Conservation (phyloP, 1,284 basidiomycete species). For the Fomitopsis pinicola region DNA sequence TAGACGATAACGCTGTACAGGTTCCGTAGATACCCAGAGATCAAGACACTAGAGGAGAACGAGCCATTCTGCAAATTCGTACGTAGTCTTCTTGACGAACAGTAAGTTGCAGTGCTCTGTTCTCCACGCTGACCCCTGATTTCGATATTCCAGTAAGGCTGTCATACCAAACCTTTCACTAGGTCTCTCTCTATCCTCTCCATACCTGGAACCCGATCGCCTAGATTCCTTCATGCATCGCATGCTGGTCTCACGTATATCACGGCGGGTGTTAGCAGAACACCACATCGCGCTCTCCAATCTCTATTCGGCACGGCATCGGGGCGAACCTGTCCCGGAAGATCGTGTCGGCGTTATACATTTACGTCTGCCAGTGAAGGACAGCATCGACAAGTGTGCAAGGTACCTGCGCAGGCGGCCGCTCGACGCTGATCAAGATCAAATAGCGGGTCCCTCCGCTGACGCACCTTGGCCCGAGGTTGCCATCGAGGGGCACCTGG, state of each 20-base stretch:
- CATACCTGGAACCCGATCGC: conserved; percentile 70
- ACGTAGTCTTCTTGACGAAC: conserved; percentile 63
- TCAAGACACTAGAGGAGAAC: conserved; percentile 76
- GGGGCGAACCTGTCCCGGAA: conserved; percentile 29
- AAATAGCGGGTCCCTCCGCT: conserved; percentile 23
- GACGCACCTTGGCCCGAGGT: conserved; percentile 57
- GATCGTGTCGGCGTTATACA: conserved; percentile 86
- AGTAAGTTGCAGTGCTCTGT: conserved; percentile 43
- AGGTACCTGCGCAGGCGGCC: conserved; percentile 53
- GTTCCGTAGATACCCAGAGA: conserved; percentile 72
- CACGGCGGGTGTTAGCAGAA: conserved; percentile 83
- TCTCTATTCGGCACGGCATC: conserved; percentile 38
- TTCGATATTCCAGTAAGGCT: conserved; percentile 43
- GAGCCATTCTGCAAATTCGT: conserved; percentile 75
- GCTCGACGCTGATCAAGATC: conserved; percentile 38
- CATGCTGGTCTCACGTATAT: conserved; percentile 90
- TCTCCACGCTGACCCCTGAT: background rate
- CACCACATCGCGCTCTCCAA: conserved; percentile 85
- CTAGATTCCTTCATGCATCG: conserved; percentile 87
- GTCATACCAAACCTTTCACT: conserved; percentile 77
- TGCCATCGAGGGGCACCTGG: conserved; percentile 68
- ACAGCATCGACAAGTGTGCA: conserved; percentile 68
- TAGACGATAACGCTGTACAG: conserved; percentile 33
- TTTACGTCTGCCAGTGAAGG: conserved; percentile 68
- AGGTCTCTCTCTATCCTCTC: conserved; percentile 75